Base-by-base conservation (phyloP, 129 eudicot genomes). In the Chrysanthemum lavandulifolium region DNA sequence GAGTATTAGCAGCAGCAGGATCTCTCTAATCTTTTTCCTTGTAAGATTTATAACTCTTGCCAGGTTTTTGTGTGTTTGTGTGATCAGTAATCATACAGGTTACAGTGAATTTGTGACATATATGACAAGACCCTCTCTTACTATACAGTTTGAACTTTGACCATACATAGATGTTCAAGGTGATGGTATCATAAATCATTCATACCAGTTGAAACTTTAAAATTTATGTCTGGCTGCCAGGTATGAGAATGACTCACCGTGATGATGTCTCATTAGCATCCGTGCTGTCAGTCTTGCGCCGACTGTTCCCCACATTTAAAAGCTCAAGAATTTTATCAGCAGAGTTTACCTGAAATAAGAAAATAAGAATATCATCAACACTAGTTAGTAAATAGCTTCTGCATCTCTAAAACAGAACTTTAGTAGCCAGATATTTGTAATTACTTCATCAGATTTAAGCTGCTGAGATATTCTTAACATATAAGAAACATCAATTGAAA, bases 241-340 rank as follows among this genome's bases (percentile, higher is more conserved):
- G 13, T 15, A 15, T 31, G 71, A 33, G 68, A 47, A 29, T 47
- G 13, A 82, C 98, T 84, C 79, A 92, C 98, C 98, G 95, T 31
- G 98, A 92, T 13, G 98, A 92, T 75, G 98, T 89, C 80, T 72
- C 87, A 79, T 92, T 92, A 73, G 81, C 95, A 80, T 85, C 96
- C 7, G 98, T 92, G 85, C 90, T 89, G 63, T 92, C 98, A n/a
- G 96, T 92, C 82, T 92, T 92, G 51, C 98, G 86, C 74, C 98
- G 80, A 76, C 96, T 89, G 83, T 92, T 92, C 73, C 98, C 98
- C 84, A 89, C 55, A 67, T 87, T 85, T 80, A 89, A 75, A 76
- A 92, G 98, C 76, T 92, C 98, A 21, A 92, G 95, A 65, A 92
- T 92, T 83, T 52, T 89, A 77, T 89, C 96, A 61, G 98, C 89